Percentiles rank a stretch among this genome's conserved stretches.
Conservation (phyloP, 2,329 filamentous ascomycete species). For the Xylaria sp. region DNA sequence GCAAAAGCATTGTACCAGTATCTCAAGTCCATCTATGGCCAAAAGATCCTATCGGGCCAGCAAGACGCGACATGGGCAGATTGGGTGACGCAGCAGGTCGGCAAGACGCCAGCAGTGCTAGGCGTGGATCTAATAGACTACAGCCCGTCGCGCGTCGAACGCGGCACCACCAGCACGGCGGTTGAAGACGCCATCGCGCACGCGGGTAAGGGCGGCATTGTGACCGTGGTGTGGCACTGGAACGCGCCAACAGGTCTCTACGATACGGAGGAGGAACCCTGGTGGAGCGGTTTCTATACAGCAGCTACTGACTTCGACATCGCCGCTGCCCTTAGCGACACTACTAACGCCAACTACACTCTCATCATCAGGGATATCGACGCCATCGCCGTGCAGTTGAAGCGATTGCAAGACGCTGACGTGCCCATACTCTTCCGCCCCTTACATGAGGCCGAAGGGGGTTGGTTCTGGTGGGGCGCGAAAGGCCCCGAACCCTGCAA, state of each 20-base stretch:
- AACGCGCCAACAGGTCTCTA: constrained; percentile 13
- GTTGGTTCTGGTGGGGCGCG: constrained; percentile 21
- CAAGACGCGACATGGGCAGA: constrained; percentile 5
- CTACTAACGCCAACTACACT: constrained; percentile 15
- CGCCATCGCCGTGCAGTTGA: constrained; percentile 14
- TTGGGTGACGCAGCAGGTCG: constrained; percentile 12
- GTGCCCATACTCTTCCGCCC: constrained; percentile 16
- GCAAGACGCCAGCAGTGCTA: constrained; percentile 12
- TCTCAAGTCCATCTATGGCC: constrained; percentile 11
- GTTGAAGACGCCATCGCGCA: constrained; percentile 20
- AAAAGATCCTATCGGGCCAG: constrained; percentile 11
- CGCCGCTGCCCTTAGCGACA: constrained; percentile 7
- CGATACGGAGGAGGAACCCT: constrained; percentile 7
- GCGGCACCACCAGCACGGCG: constrained; percentile 8
- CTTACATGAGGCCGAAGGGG: constrained; percentile 13
- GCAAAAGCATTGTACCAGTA: constrained; percentile 9
- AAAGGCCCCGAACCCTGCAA: constrained; percentile 11
- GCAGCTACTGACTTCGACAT: constrained; percentile 16
- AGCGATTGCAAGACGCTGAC: constrained; percentile 10
- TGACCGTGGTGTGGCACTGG: constrained; percentile 18
- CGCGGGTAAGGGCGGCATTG: constrained; percentile 13
- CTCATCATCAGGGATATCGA: constrained; percentile 12
- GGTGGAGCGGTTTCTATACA: constrained; percentile 18
- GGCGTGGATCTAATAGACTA: constrained; percentile 17
- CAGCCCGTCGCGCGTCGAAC: constrained; percentile 22